These are phyloP conservation scores for Austroboletus rostrupii DNA, from an alignment of 1,284 basidiomycete species.

Conservation along the genomic window DNA sequence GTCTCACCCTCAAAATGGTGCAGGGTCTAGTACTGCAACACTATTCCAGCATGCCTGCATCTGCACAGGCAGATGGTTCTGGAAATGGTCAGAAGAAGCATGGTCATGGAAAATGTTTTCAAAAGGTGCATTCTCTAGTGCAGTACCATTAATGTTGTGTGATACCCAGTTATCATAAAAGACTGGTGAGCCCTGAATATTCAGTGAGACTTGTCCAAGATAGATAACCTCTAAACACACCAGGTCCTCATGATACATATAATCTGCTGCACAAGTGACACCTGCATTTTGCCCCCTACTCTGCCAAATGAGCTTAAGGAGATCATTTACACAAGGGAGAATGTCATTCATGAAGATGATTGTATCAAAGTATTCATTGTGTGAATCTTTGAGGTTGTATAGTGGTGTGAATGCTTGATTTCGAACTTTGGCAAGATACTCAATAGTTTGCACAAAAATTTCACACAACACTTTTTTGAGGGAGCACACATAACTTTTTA, in stretches of 20 bases:
- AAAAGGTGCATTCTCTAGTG: slow-evolving; percentile 93
- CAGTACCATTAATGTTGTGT: slow-evolving; percentile 94
- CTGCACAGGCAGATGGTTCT: slow-evolving; percentile 86
- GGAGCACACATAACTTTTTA: too few relatives aligned
- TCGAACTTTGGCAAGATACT: slow-evolving; percentile 94
- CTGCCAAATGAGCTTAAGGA: slow-evolving; percentile 95
- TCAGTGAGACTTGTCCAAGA: too few relatives aligned
- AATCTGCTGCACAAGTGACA: slow-evolving; percentile 94
- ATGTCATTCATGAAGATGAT: slow-evolving; percentile 99
- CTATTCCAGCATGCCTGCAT: slow-evolving; percentile 98
- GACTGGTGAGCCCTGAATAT: slow-evolving; percentile 58
- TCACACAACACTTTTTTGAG: too few relatives aligned
- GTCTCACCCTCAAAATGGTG: too few relatives aligned
- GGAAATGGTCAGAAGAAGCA: slow-evolving; percentile 74
- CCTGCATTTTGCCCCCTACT: slow-evolving; percentile 88
- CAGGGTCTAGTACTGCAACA: slow-evolving; percentile 88
- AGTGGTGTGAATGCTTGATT: slow-evolving; percentile 92
- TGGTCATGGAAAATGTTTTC: slow-evolving; percentile 87
- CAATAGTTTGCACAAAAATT: too few relatives aligned
- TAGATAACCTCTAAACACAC: slow-evolving; percentile 37
- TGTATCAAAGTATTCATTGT: slow-evolving; percentile 89
- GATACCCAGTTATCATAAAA: slow-evolving; percentile 99
- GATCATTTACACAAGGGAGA: slow-evolving; percentile 90
- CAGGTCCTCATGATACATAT: slow-evolving; percentile 96
- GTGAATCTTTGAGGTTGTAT: slow-evolving; percentile 84